Conservation (phyloP, 306 rosid genomes). For the Glycine latifolia region DNA sequence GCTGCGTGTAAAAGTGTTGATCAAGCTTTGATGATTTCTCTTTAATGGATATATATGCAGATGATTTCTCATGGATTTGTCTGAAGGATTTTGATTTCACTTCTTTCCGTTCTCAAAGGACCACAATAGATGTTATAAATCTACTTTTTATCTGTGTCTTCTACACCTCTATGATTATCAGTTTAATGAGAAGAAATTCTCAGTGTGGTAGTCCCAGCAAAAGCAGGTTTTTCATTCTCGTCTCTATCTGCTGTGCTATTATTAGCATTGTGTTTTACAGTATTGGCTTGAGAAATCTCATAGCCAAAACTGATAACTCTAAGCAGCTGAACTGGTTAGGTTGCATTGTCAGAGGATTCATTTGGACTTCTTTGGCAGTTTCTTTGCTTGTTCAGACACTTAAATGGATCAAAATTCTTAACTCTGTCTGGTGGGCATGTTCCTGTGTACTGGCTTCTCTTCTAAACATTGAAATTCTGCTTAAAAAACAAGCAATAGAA, state of each 20-base stretch:
- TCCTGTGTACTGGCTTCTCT: slow-evolving; percentile 49
- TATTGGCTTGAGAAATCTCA: slow-evolving; percentile 48
- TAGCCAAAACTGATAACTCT: slow-evolving; percentile 26
- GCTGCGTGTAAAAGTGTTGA: neutral
- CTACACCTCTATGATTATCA: slow-evolving; percentile 35
- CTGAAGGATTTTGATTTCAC: slow-evolving; percentile 45
- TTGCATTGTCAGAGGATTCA: slow-evolving; percentile 48
- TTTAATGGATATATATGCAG: slow-evolving; percentile 44
- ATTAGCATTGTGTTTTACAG: slow-evolving; percentile 48
- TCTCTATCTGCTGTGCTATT: slow-evolving; percentile 54
- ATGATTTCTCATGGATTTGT: slow-evolving; percentile 43
- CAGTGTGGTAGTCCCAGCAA: slow-evolving; percentile 12
- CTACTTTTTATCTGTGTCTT: slow-evolving; percentile 46
- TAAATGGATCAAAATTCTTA: slow-evolving; percentile 49
- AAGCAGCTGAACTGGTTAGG: slow-evolving; percentile 34
- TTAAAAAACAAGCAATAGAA: slow-evolving; percentile 27
- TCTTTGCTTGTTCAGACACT: slow-evolving; percentile 56
- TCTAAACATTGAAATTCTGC: slow-evolving; percentile 50
- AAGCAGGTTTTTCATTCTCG: slow-evolving; percentile 36
- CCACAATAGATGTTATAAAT: slow-evolving; percentile 42
- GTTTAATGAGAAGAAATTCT: slow-evolving; percentile 28
- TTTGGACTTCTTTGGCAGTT: slow-evolving; percentile 60
- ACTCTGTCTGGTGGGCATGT: slow-evolving; percentile 60
- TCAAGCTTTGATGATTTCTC: neutral
- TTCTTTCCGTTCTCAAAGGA: slow-evolving; percentile 52